phyloP scores from a whole-genome alignment of 2,329 filamentous ascomycete species.

The Alternaria ethzedia region DNA sequence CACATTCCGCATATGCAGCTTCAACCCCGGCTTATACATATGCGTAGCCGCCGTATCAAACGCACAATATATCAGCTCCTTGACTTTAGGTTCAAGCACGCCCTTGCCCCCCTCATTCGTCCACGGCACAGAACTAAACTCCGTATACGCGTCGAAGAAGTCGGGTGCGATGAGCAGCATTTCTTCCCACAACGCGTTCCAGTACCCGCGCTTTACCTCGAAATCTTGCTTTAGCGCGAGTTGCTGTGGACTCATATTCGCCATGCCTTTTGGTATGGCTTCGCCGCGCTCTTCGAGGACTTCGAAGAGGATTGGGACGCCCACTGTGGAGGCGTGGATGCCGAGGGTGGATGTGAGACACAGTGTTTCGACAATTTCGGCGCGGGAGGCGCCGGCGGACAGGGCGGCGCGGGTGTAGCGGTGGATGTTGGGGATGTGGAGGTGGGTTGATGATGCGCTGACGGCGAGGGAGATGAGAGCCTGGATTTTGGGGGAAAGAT shows the following conservation, averaged over 20 bases:
- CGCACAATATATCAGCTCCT: constrained; percentile 58
- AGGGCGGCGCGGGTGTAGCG: constrained; percentile 51
- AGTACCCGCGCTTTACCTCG: constrained; percentile 55
- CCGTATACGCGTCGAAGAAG: constrained; percentile 57
- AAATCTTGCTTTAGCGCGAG: constrained; percentile 53
- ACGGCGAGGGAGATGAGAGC: constrained; percentile 54
- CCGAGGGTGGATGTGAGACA: constrained; percentile 54
- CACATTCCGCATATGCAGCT: constrained; percentile 58
- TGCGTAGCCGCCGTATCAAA: constrained; percentile 58
- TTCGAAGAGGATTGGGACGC: constrained; percentile 55
- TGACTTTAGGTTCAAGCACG: constrained; percentile 54
- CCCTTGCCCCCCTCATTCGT: constrained; percentile 38
- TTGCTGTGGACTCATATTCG: constrained; percentile 45
- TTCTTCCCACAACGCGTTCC: constrained; percentile 55
- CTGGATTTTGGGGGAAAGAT: constrained; percentile 52
- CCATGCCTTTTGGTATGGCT: constrained; percentile 32
- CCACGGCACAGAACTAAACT: constrained; percentile 56
- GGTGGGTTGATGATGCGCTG: constrained; percentile 53
- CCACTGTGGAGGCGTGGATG: constrained; percentile 57
- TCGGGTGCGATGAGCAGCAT: constrained; percentile 54
- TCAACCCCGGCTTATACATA: constrained; percentile 55
- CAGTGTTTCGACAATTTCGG: constrained; percentile 56
- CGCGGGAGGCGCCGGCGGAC: constrained; percentile 48
- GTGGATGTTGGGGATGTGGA: constrained; percentile 53
- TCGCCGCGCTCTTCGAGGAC: constrained; percentile 55